phyloP scores from a whole-genome alignment of 208 protist species.

The Leishmania turanica region DNA sequence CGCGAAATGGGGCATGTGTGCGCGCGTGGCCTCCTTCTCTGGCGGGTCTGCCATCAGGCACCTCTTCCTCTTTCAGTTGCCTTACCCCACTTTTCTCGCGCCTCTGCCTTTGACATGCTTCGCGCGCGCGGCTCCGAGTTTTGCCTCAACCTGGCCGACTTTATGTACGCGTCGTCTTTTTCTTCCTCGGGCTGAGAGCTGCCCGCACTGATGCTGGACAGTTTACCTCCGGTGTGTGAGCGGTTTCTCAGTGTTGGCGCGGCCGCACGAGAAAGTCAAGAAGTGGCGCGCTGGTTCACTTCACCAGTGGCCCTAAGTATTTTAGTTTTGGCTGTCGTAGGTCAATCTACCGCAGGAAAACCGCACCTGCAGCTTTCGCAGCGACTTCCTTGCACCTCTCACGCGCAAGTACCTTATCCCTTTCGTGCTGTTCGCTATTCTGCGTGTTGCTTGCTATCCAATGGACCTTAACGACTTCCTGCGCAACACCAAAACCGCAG shows the following conservation, averaged over 20 bases:
- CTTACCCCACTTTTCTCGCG: background rate
- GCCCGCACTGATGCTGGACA: background rate
- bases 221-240: background rate
- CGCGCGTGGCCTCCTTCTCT: background rate
- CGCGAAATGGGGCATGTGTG: background rate
- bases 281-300: background rate
- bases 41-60: background rate
- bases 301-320: background rate
- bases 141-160: background rate
- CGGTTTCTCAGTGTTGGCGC: background rate
- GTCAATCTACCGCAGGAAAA: background rate
- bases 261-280: background rate
- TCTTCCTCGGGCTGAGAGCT: background rate
- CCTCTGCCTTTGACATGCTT: background rate
- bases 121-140: background rate
- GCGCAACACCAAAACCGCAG: constrained; percentile 52
- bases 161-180: background rate
- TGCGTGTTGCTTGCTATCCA: background rate
- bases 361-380: background rate
- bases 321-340: background rate
- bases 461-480: constrained; percentile 68
- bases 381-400: background rate
- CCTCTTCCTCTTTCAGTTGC: background rate
- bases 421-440: background rate
- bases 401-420: background rate